phyloP scores from a whole-genome alignment of 225 moss, liverwort and hornwort genomes.

The Antitrichia curtipendula region DNA sequence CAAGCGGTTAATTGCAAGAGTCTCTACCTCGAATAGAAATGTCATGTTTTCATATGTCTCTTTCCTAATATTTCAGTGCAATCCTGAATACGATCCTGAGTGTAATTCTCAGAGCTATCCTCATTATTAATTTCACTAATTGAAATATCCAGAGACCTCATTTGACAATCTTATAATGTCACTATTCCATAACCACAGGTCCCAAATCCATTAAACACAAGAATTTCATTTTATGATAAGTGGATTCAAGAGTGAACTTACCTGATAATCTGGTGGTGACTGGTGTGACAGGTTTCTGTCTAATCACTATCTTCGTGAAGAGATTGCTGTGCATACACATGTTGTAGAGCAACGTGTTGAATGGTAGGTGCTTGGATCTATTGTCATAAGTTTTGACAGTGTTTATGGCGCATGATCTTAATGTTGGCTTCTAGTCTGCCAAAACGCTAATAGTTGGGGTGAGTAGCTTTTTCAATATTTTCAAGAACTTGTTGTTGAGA shows the following conservation, averaged over 20 bases:
- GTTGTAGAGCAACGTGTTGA: constrained; percentile 97
- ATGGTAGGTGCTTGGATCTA: constrained; percentile 37
- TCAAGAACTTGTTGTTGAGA: neutral
- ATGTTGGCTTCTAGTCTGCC: neutral
- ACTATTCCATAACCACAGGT: neutral
- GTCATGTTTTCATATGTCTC: no score
- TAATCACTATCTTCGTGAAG: constrained; percentile 92
- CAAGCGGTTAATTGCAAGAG: neutral
- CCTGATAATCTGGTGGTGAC: neutral
- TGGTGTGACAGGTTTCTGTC: constrained; percentile 67
- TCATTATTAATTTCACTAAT: neutral
- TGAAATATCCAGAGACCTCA: neutral
- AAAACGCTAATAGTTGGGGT: neutral
- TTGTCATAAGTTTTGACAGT: neutral
- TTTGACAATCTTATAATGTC: neutral
- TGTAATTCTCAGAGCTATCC: neutral
- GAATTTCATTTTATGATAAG: neutral
- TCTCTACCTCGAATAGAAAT: neutral
- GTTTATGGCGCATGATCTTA: neutral
- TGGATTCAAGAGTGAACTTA: neutral
- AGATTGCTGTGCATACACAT: constrained; percentile 79
- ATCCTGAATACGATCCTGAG: neutral
- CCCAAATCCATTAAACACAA: neutral
- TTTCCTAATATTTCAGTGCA: neutral
- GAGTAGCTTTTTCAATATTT: neutral